Base-by-base conservation (phyloP, 495 filamentous ascomycete species). In the Aspergillus ostianus region DNA sequence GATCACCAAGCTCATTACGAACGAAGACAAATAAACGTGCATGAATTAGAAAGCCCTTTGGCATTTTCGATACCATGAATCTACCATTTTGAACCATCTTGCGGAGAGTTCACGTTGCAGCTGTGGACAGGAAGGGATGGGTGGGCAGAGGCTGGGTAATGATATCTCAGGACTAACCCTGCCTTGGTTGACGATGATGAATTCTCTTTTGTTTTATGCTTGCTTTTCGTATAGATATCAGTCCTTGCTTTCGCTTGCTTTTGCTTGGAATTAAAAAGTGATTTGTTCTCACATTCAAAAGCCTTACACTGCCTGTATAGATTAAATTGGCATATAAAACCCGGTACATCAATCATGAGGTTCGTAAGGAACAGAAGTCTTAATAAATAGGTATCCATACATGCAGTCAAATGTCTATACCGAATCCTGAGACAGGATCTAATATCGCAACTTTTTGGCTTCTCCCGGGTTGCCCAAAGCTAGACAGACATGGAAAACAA, bases 1-100 rank as follows among this genome's bases (percentile, higher is more conserved):
- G 83, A 92, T 97, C 71, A 96, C 88, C 51, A 97, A 91, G 80
- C 82, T 97, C 29, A 83, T 88, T 69, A 74, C 71, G 15, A 71
- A 77, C 30, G 71, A 74, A 30, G 59, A 59, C 47, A 51, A 64
- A 47, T 72, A 70, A 51, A 58, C 18, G 29, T 23, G 46, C 47
- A 41, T 62, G 30, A 70, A 68, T 48, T 27, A 45, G 51, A 50
- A 51, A 65, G 21, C 12, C 23, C 27, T 15, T 57, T 12, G 23
- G 57, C 26, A 44, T 53, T 41, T 21, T 45, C 45, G 13, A 46
- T 53, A 50, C 50, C 46, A 45, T 18, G 46, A 41, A 5, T 15
- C 29, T 57, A 20, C 26, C 15, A 19, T 55, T n/a, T 47, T 51
- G 53, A 23, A 27, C 51, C n/a, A 44, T 55, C 32, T 30, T 30